phyloP scores from a whole-genome alignment of 352 stramenopile species.

The Phytophthora macrochlamydospora region DNA sequence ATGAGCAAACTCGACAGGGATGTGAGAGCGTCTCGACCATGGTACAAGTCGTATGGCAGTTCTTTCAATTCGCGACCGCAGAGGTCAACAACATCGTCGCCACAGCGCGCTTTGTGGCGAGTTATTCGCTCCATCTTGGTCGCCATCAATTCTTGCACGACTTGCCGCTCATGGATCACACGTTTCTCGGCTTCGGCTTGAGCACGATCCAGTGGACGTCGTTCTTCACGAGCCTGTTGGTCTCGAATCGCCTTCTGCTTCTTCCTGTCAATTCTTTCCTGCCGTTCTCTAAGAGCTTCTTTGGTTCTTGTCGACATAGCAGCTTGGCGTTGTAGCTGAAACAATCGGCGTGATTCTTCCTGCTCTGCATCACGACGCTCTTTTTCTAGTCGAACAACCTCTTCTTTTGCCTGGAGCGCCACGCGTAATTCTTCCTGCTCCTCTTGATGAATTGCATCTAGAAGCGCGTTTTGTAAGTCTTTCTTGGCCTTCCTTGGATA shows the following conservation, averaged over 20 bases:
- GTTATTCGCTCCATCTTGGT: slow-evolving; percentile 59
- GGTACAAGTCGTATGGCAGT: slow-evolving; percentile 48
- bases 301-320: slow-evolving; percentile 60
- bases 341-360: slow-evolving; percentile 45
- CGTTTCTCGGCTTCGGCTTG: slow-evolving; percentile 49
- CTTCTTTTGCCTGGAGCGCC: slow-evolving; percentile 57
- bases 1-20: slow-evolving; percentile 70
- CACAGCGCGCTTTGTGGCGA: slow-evolving; percentile 55
- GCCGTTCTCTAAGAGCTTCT: slow-evolving; percentile 63
- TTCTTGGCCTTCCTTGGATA: slow-evolving; percentile 23
- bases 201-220: slow-evolving; percentile 43
- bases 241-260: slow-evolving; percentile 68
- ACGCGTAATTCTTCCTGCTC: slow-evolving; percentile 55
- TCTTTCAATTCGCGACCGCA: slow-evolving; percentile 37
- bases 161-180: slow-evolving; percentile 44
- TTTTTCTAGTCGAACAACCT: slow-evolving; percentile 59
- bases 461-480: slow-evolving; percentile 32
- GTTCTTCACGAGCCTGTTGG: slow-evolving; percentile 63
- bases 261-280: slow-evolving; percentile 65
- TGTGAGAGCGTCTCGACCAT: slow-evolving; percentile 55
- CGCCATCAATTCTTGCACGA: slow-evolving; percentile 59
- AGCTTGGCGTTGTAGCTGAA: slow-evolving; percentile 53
- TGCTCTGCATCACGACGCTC: slow-evolving; percentile 45
- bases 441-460: slow-evolving; percentile 44
- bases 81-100: slow-evolving; percentile 58